Conservation (phyloP, 2,329 filamentous ascomycete genomes). For the Cordyceps sp. region DNA sequence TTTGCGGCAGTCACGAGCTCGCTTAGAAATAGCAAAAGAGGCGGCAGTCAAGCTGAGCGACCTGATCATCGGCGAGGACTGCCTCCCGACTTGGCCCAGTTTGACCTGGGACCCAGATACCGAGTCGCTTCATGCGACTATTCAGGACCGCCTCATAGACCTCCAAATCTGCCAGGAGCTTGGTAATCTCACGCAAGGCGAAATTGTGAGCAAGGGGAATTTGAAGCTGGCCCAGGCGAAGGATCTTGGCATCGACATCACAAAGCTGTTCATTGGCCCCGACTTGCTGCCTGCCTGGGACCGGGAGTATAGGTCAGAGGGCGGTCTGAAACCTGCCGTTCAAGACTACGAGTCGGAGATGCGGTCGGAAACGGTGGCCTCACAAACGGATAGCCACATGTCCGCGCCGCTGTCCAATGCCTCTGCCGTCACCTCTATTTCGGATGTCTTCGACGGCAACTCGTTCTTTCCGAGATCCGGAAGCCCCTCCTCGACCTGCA, state of each 20-base stretch:
- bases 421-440: too few species aligned
- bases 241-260: constrained; percentile 6
- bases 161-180: constrained; percentile 6
- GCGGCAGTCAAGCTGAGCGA: constrained; percentile 5
- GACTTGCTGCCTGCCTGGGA: constrained; percentile 14
- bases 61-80: constrained; percentile 11
- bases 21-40: constrained; percentile 8
- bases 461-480: too few species aligned
- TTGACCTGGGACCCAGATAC: constrained; percentile 9
- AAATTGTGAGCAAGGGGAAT: constrained; percentile 12
- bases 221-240: constrained; percentile 10
- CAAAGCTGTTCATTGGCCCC: constrained; percentile 9
- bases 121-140: constrained; percentile 8
- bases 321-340: neutral
- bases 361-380: neutral
- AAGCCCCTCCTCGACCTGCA: neutral
- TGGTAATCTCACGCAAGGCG: constrained; percentile 5
- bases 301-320: too few species aligned
- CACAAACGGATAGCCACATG: neutral
- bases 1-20: constrained; percentile 7
- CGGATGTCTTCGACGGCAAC: too few species aligned
- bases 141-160: constrained; percentile 10
- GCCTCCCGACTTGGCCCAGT: constrained; percentile 12
- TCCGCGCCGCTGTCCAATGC: neutral
- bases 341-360: neutral